Conservation (phyloP, 208 protist genomes). For the Lotmaria passim region DNA sequence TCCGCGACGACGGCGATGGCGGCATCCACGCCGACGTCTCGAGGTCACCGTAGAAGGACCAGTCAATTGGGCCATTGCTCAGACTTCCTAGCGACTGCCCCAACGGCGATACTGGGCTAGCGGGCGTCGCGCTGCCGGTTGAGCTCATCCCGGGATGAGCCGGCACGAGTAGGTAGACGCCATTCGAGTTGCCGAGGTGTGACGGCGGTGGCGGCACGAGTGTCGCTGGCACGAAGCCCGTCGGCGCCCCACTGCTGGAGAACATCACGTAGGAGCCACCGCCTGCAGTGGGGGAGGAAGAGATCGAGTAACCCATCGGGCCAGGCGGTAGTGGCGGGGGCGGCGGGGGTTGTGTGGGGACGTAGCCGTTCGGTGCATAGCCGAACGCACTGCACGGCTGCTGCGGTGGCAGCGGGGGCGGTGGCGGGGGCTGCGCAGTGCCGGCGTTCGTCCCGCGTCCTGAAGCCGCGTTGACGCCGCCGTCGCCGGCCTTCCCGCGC, state of each 20-base stretch:
- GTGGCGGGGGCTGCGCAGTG: constrained; percentile 10
- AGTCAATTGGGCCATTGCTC: constrained; percentile 37
- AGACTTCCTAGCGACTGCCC: constrained; percentile 27
- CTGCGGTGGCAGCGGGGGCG: constrained; percentile 9
- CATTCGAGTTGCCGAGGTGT: constrained; percentile 24
- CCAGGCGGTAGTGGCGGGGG: constrained; percentile 12
- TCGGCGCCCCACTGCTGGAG: constrained; percentile 10
- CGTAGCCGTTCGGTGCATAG: constrained; percentile 17
- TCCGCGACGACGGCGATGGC: constrained; percentile 21
- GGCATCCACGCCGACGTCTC: constrained; percentile 35
- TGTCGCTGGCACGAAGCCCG: constrained; percentile 17
- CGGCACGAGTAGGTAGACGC: constrained; percentile 27
- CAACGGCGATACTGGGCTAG: constrained; percentile 17
- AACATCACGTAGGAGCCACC: constrained; percentile 25
- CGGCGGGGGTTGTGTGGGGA: constrained; percentile 9
- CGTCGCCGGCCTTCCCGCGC: background rate
- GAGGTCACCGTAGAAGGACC: constrained; percentile 49
- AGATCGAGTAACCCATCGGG: constrained; percentile 10
- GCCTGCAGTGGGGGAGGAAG: constrained; percentile 1
- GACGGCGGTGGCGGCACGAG: constrained; percentile 19
- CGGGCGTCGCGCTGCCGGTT: constrained; percentile 1
- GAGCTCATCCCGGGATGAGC: constrained; percentile 1
- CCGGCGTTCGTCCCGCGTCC: background rate
- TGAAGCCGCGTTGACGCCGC: background rate
- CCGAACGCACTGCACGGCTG: constrained; percentile 15